Percentiles rank a stretch among this genome's conserved stretches.
These are phyloP conservation scores for Leccinum pachyderme DNA, from an alignment of 1,284 basidiomycete genomes.

Conservation along the genomic window DNA sequence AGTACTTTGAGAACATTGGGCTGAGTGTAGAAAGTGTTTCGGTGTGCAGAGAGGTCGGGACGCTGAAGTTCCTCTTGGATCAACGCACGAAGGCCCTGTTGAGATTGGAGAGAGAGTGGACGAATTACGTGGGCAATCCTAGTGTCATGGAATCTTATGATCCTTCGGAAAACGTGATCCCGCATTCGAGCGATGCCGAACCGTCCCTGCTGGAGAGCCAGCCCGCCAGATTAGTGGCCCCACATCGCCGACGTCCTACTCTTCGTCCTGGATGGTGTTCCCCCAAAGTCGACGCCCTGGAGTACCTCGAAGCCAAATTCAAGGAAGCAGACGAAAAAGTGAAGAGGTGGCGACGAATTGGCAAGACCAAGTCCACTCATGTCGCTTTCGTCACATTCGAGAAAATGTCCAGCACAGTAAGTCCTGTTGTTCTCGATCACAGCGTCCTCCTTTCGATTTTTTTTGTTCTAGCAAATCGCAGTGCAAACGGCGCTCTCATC, in stretches of 20 bases:
- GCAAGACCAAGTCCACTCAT: conserved; percentile 77
- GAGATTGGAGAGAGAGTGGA: conserved; percentile 83
- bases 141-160: conserved; percentile 74
- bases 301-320: conserved; percentile 79
- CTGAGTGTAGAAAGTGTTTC: conserved; percentile 86
- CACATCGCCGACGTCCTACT: conserved; percentile 69
- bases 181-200: conserved; percentile 48
- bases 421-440: conserved; percentile 22
- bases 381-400: conserved; percentile 97
- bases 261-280: conserved; percentile 67
- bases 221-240: conserved; percentile 60
- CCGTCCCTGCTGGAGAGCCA: conserved; percentile 46
- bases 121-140: conserved; percentile 89
- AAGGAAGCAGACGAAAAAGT: conserved; percentile 77
- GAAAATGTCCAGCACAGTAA: conserved; percentile 86
- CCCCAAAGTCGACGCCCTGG: conserved; percentile 79
- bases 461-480: conserved; percentile 73
- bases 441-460: neutral
- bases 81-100: conserved; percentile 76
- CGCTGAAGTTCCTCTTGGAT: conserved; percentile 72
- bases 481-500: conserved; percentile 83
- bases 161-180: conserved; percentile 54
- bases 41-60: conserved; percentile 82
- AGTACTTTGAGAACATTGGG: conserved; percentile 89
- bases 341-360: conserved; percentile 60